These are phyloP conservation scores for Silene latifolia DNA, from an alignment of 148 eudicot genomes.

Conservation along the genomic window DNA sequence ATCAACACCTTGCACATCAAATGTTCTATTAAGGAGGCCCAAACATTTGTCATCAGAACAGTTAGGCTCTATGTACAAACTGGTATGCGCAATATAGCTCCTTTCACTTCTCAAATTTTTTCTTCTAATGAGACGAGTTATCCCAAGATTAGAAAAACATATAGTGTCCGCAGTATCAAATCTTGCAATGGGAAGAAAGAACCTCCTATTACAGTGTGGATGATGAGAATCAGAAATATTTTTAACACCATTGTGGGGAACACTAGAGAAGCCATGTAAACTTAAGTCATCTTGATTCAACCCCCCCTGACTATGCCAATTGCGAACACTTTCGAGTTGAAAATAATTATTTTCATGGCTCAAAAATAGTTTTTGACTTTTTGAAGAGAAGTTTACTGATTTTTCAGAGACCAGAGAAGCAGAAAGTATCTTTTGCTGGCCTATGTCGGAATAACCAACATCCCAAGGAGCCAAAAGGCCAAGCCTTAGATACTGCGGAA, in stretches of 20 bases:
- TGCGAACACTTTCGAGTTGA: slow-evolving; percentile 23
- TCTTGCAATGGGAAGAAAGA: slow-evolving; percentile 56
- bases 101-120: slow-evolving; percentile 27
- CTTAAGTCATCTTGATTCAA: slow-evolving; percentile 33
- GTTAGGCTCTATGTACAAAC: slow-evolving; percentile 42
- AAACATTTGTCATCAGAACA: slow-evolving; percentile 43
- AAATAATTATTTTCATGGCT: slow-evolving; percentile 25
- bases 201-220: slow-evolving; percentile 36
- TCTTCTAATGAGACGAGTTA: slow-evolving; percentile 53
- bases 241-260: slow-evolving; percentile 28
- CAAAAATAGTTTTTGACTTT: slow-evolving; percentile 23
- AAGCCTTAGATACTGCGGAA: slow-evolving; percentile 43
- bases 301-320: slow-evolving; percentile 29
- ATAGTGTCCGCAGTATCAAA: slow-evolving; percentile 44
- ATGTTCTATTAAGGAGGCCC: slow-evolving; percentile 26
- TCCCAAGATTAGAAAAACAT: slow-evolving; percentile 74
- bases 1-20: slow-evolving; percentile 33
- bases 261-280: slow-evolving; percentile 41
- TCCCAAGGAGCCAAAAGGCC: slow-evolving; percentile 69
- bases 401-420: slow-evolving; percentile 29
- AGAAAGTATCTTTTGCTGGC: slow-evolving; percentile 50
- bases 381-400: slow-evolving; percentile 15
- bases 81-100: slow-evolving; percentile 47
- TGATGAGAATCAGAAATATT: slow-evolving; percentile 29
- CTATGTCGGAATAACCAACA: slow-evolving; percentile 63